Evolutionary conservation across 495 filamentous ascomycete species (phyloP).

Genomic region (Oleoguttula mirabilis): DNA sequence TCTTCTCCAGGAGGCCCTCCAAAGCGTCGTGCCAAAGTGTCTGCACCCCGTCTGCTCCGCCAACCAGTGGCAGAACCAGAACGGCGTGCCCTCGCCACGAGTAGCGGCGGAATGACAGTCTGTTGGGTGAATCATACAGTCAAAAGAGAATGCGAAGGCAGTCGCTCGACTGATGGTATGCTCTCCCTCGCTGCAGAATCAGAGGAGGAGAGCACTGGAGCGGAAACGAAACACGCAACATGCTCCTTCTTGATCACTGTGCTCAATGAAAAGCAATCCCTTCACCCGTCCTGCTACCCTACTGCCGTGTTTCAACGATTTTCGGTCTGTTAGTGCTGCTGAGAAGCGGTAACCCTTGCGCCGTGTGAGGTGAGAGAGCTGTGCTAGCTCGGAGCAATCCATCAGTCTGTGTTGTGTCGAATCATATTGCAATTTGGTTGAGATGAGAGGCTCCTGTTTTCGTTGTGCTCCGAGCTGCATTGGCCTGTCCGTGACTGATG

Average conservation of each 20-base stretch:
- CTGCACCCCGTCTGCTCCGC: too few species aligned
- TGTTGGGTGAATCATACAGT: constrained; percentile 2
- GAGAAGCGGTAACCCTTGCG: constrained; percentile 15
- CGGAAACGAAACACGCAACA: constrained; percentile 1
- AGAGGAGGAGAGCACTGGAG: background rate
- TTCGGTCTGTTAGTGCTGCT: too few species aligned
- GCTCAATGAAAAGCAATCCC: too few species aligned
- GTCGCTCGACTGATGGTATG: constrained; percentile 19
- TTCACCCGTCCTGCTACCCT: too few species aligned
- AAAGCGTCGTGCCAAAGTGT: too few species aligned
- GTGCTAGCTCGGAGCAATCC: constrained; percentile 13
- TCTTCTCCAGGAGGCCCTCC: too few species aligned
- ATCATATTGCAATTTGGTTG: constrained; percentile 12
- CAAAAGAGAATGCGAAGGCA: constrained; percentile 21
- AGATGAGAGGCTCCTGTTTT: constrained; percentile 11
- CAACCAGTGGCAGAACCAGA: too few species aligned
- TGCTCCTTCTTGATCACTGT: constrained; percentile 15
- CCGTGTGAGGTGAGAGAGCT: constrained; percentile 17
- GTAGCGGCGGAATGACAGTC: constrained; percentile 5
- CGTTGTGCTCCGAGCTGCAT: constrained; percentile 21
- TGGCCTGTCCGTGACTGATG: constrained; percentile 1
- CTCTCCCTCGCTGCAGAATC: background rate
- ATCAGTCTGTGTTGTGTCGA: constrained; percentile 7
- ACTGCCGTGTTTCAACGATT: too few species aligned
- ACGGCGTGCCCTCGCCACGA: constrained; percentile 6